These are phyloP conservation scores for Ceratocystis albifundus DNA, from an alignment of 2,329 filamentous ascomycete genomes.

Conservation along the genomic window DNA sequence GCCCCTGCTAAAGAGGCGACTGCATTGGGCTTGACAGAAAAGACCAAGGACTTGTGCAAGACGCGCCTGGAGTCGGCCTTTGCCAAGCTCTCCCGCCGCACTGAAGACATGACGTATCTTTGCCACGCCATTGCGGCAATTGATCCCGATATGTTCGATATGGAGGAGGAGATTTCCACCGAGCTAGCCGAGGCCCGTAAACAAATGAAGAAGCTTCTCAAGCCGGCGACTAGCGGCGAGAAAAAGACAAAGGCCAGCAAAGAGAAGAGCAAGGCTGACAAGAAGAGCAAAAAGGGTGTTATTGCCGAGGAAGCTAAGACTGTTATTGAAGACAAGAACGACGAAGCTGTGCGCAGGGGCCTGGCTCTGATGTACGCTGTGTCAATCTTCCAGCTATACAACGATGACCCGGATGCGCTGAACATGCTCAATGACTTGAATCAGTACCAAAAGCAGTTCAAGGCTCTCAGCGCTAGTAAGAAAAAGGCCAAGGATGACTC, in stretches of 20 bases:
- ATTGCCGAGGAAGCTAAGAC: constrained; percentile 23
- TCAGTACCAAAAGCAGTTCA: constrained; percentile 57
- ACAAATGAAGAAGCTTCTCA: constrained; percentile 43
- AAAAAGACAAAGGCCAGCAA: constrained; percentile 22
- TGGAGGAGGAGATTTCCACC: constrained; percentile 44
- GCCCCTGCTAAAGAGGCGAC: constrained; percentile 35
- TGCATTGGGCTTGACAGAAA: constrained; percentile 39
- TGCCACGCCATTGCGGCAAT: constrained; percentile 45
- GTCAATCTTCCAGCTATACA: constrained; percentile 78
- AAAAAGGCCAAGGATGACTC: constrained; percentile 36
- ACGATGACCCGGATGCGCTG: constrained; percentile 75
- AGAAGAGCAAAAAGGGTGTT: constrained; percentile 13
- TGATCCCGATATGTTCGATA: constrained; percentile 40
- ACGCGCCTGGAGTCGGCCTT: constrained; percentile 47
- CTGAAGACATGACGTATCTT: constrained; percentile 42
- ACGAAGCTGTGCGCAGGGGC: constrained; percentile 44
- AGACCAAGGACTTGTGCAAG: constrained; percentile 43
- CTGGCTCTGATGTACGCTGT: constrained; percentile 74
- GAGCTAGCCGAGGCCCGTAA: constrained; percentile 43
- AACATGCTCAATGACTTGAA: constrained; percentile 73
- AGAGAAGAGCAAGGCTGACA: constrained; percentile 8
- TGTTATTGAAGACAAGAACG: constrained; percentile 25
- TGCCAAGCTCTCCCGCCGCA: constrained; percentile 44
- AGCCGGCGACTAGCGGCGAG: constrained; percentile 31
- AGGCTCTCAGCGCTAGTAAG: constrained; percentile 36